Evolutionary conservation across 352 stramenopile genomes (phyloP), one percentile per base, ranked within the genome.

Genomic region (Globisporangium recalcitrans): DNA sequence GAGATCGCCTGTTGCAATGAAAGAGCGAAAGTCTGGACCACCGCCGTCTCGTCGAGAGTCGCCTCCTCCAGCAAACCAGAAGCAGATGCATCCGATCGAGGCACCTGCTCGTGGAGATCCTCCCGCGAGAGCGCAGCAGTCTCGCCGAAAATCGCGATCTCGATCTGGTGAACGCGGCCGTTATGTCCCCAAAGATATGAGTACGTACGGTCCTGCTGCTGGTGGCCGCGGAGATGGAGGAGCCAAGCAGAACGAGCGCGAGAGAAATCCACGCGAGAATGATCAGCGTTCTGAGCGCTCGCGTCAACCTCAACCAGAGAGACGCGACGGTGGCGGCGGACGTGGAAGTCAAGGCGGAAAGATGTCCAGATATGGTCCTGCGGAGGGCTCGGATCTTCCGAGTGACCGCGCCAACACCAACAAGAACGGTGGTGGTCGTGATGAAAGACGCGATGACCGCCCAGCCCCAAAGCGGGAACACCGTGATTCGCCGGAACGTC

Each of bases 381-480:
- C 46, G 14, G 10, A 9, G n/a, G n/a, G n/a, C 4, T n/a, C 21
- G 8, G 59, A 67, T 9, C 34, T n/a, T n/a, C 34, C 26, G n/a
- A 46, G 9, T 13, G 63, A 60, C 14, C 48, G 48, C n/a, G 13
- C 26, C 3, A 55, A 36, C 26, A 34, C 21, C 49, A 38, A 57
- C 49, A 55, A 55, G 14, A 38, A 38, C 16, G 16, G 38, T 19
- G n/a, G 26, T 14, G 44, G 36, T 38, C 69, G 69, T 47, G 47
- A 67, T 26, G 67, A 77, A 31, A 49, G 57, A 22, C 68, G 62
- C 13, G 52, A 65, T 49, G 65, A 65, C 46, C 69, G 44, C 0
- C 44, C 16, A 16, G 36, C 27, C 4, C 16, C 19, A 36, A 42
- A 44, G 21, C 54, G 54, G n/a, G 53, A 59, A 4, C 36, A n/a